Evolutionary conservation across 1,284 basidiomycete genomes (phyloP).

Genomic region (Ganoderma meredithae): DNA sequence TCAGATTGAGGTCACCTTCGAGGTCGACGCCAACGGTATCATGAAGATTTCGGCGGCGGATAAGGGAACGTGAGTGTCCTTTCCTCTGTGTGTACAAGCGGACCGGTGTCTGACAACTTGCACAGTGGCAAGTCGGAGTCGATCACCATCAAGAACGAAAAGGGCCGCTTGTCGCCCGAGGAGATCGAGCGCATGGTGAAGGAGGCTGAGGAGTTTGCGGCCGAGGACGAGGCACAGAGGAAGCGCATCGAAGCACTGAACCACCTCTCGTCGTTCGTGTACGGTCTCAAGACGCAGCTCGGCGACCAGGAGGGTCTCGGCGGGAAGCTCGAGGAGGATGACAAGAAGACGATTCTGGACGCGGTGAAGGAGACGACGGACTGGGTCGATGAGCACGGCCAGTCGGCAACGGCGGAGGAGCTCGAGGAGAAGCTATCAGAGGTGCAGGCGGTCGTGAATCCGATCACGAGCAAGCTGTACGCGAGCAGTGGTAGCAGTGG

Average conservation of each 20-base stretch:
- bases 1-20: constrained; percentile 94
- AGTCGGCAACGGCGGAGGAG: constrained; percentile 83
- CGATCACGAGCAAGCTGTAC: constrained; percentile 83
- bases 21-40: constrained; percentile 94
- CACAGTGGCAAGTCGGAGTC: constrained; percentile 85
- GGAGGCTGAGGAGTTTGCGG: constrained; percentile 91
- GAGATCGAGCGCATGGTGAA: constrained; percentile 93
- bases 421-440: constrained; percentile 88
- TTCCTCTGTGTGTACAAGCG: neutral
- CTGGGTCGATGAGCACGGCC: constrained; percentile 90
- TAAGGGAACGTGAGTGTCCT: constrained; percentile 82
- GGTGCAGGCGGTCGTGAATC: constrained; percentile 66
- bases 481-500: constrained; percentile 48
- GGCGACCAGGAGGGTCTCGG: constrained; percentile 90
- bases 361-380: constrained; percentile 90
- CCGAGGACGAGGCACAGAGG: constrained; percentile 86
- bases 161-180: constrained; percentile 84
- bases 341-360: constrained; percentile 88
- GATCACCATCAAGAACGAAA: constrained; percentile 89
- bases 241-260: constrained; percentile 91
- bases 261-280: constrained; percentile 79
- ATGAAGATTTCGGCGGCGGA: constrained; percentile 89
- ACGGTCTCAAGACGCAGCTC: constrained; percentile 87
- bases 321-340: constrained; percentile 86
- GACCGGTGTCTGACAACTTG: constrained; percentile 20